phyloP scores from a whole-genome alignment of 768 basidiomycete species.

The Crassisporium funariophilum region DNA sequence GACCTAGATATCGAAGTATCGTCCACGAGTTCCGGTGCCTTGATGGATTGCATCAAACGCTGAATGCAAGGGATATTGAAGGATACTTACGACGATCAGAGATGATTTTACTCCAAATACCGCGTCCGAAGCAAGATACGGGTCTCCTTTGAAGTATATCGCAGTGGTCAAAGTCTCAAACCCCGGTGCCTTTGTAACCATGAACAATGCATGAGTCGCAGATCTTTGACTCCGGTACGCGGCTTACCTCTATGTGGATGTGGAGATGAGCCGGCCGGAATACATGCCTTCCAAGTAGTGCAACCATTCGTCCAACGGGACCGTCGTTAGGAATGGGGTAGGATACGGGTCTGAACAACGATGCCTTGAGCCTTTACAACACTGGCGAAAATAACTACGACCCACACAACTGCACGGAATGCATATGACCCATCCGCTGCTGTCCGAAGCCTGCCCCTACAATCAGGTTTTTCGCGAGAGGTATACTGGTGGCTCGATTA shows the following conservation, averaged over 20 bases:
- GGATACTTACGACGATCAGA: conserved; percentile 64
- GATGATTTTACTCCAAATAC: conserved; percentile 86
- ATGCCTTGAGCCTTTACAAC: neutral
- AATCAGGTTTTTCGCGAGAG: conserved; percentile 62
- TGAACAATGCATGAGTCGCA: conserved; percentile 31
- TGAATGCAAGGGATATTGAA: neutral
- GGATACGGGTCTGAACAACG: conserved; percentile 43
- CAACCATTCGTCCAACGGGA: conserved; percentile 67
- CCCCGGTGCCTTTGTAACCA: conserved; percentile 56
- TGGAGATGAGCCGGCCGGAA: conserved; percentile 83
- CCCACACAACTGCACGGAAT: conserved; percentile 70
- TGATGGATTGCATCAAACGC: neutral
- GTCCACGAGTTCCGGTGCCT: conserved; percentile 43
- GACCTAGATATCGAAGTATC: conserved; percentile 56
- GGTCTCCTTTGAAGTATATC: conserved; percentile 71
- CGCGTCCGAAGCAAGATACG: conserved; percentile 66
- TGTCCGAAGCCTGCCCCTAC: conserved; percentile 65
- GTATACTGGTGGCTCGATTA: conserved; percentile 52
- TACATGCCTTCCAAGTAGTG: conserved; percentile 63
- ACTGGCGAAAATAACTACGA: neutral
- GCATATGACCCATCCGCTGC: conserved; percentile 65
- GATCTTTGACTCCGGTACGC: too few relatives aligned
- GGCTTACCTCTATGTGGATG: conserved; percentile 67
- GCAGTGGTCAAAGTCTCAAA: conserved; percentile 75
- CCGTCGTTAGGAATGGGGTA: conserved; percentile 84